phyloP scores from a whole-genome alignment of 2,329 filamentous ascomycete genomes.

The Cordyceps farinosa region DNA sequence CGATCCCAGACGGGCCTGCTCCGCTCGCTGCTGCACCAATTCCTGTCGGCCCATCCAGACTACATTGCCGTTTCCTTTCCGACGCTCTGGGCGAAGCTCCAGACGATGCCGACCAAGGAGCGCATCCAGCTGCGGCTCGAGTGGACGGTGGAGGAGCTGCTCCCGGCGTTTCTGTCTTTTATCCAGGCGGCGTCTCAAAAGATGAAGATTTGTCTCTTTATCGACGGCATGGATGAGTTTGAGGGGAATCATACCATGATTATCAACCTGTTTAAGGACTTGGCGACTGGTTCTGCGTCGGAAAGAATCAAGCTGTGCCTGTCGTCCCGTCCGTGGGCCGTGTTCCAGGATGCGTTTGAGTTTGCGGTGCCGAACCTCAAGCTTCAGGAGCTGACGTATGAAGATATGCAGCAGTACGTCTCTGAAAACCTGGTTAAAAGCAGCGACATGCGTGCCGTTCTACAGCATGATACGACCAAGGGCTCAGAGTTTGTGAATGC shows the following conservation, averaged over 20 bases:
- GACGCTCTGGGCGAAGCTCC: conserved; percentile 27
- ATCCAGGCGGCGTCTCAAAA: conserved; percentile 22
- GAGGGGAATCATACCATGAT: conserved; percentile 29
- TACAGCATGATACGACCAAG: conserved; percentile 16
- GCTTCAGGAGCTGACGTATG: conserved; percentile 27
- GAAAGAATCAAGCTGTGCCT: conserved; percentile 30
- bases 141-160: conserved; percentile 31
- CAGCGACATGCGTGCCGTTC: conserved; percentile 16
- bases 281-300: conserved; percentile 20
- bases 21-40: conserved; percentile 35
- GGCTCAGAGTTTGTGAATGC: conserved; percentile 18
- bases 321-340: conserved; percentile 31
- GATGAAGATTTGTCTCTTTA: conserved; percentile 28
- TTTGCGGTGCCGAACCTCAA: conserved; percentile 25
- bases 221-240: conserved; percentile 35
- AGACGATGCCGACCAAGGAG: conserved; percentile 30
- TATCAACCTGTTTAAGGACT: conserved; percentile 27
- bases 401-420: conserved; percentile 28
- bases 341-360: conserved; percentile 27
- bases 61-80: conserved; percentile 29
- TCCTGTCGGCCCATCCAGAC: conserved; percentile 27
- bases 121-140: conserved; percentile 29
- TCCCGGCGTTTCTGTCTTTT: conserved; percentile 24
- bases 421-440: conserved; percentile 23
- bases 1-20: conserved; percentile 36